These are phyloP conservation scores for Hura crepitans DNA, from an alignment of 441 rosid genomes.

Conservation along the genomic window DNA sequence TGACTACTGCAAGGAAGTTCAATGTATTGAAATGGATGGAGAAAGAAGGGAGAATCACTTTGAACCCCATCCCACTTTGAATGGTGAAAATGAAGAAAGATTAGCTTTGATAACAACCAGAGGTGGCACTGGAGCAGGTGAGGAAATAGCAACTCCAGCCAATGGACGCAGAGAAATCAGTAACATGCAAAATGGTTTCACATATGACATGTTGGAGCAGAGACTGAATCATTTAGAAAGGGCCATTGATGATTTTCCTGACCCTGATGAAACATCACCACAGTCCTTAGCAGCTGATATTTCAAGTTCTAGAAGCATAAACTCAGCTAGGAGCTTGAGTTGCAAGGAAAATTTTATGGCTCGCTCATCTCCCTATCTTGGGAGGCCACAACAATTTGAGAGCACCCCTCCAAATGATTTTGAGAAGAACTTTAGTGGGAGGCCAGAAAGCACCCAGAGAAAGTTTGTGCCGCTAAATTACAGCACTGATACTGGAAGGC, in stretches of 20 bases:
- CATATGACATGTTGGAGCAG: slow-evolving; percentile 40
- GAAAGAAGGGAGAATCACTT: slow-evolving; percentile 31
- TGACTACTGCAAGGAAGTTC: slow-evolving; percentile 83
- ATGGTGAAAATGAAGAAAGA: slow-evolving; percentile 32
- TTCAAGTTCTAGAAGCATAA: slow-evolving; percentile 46
- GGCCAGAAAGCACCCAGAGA: slow-evolving; percentile 51
- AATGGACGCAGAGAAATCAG: slow-evolving; percentile 38
- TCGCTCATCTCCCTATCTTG: slow-evolving; percentile 31
- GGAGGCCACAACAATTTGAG: slow-evolving; percentile 24
- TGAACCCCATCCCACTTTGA: slow-evolving; percentile 26
- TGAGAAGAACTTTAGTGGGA: slow-evolving; percentile 55
- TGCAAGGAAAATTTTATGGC: slow-evolving; percentile 43
- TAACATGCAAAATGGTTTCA: slow-evolving; percentile 43
- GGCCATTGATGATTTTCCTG: slow-evolving; percentile 40
- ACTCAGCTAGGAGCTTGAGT: slow-evolving; percentile 55
- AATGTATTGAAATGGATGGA: slow-evolving; percentile 65
- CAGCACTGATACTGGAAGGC: slow-evolving; percentile 25
- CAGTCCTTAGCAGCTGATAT: slow-evolving; percentile 26
- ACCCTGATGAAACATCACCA: slow-evolving; percentile 35
- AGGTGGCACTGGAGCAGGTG: slow-evolving; percentile 32
- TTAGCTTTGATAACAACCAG: slow-evolving; percentile 28
- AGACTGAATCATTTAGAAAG: slow-evolving; percentile 45
- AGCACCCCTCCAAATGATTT: slow-evolving; percentile 62
- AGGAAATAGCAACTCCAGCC: slow-evolving; percentile 32
- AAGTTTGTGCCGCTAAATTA: slow-evolving; percentile 41